Percentiles rank a stretch among this genome's conserved stretches.
Evolutionary conservation across 495 filamentous ascomycete genomes (phyloP).

Genomic region (Gamarada debralockiae): DNA sequence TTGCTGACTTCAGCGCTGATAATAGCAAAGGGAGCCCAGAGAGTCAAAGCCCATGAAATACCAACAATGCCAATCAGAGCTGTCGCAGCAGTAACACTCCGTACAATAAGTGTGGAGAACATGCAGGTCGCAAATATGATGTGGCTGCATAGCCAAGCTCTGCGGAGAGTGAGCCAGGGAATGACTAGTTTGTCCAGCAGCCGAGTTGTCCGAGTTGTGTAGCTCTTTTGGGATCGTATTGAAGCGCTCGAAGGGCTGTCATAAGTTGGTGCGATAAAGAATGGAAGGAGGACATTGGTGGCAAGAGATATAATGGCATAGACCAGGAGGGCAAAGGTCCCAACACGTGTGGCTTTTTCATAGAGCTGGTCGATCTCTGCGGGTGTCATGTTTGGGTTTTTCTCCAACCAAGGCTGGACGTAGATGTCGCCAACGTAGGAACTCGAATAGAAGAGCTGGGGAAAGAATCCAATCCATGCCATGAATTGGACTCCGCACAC

Average conservation of each 20-base stretch:
- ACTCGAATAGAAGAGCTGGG: slow-evolving; percentile 89
- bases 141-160: slow-evolving; percentile 79
- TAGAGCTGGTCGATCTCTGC: slow-evolving; percentile 72
- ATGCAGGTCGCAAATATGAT: slow-evolving; percentile 74
- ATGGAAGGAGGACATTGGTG: slow-evolving; percentile 75
- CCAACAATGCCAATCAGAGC: slow-evolving; percentile 74
- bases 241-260: slow-evolving; percentile 32
- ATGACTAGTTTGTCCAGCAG: slow-evolving; percentile 61
- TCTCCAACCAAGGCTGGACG: slow-evolving; percentile 70
- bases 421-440: slow-evolving; percentile 91
- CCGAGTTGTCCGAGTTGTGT: slow-evolving; percentile 26
- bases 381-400: slow-evolving; percentile 70
- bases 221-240: slow-evolving; percentile 26
- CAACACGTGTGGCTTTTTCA: slow-evolving; percentile 76
- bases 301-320: slow-evolving; percentile 78
- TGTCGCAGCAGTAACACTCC: slow-evolving; percentile 59
- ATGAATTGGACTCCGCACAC: slow-evolving; percentile 87
- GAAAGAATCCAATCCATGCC: slow-evolving; percentile 94
- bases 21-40: slow-evolving; percentile 91
- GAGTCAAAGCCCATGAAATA: slow-evolving; percentile 81
- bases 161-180: slow-evolving; percentile 75
- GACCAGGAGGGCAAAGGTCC: slow-evolving; percentile 81
- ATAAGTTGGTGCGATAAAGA: slow-evolving; percentile 76
- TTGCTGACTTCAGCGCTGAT: slow-evolving; percentile 83
- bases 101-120: slow-evolving; percentile 77